Base-by-base conservation (phyloP, 352 stramenopile genomes). In the Globisporangium heterothallicum region DNA sequence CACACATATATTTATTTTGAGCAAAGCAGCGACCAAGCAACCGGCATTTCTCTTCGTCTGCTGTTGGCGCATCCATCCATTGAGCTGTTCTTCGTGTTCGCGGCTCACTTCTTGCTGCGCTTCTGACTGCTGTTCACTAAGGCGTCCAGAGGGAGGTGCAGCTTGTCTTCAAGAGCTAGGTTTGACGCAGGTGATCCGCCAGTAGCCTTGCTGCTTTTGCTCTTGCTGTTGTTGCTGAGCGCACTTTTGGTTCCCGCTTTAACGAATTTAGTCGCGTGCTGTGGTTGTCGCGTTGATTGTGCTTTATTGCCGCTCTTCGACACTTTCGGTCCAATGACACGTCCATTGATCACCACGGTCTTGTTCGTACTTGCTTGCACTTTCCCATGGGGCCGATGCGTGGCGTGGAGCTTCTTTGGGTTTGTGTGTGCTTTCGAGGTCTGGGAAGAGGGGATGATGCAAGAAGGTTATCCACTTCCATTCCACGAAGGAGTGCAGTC, bases 121-220 rank as follows among this genome's bases (percentile, higher is more conserved):
- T 76, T 58, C 24, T 53, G 32, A 42, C 13, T 74, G 42, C 32
- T 59, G 12, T 55, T 63, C 24, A 91, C 66, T 13, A 91, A 66
- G 32, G 77, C 80, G 56, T 88, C 75, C 19, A 91, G 66, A 16
- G 80, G 67, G 42, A 91, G 66, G 25, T 64, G 63, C 30, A 91
- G 63, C 44, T 86, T 74, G 51, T 87, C 76, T 58, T 87, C 68
- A 16, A 91, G 61, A 18, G 69, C 67, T 13, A 88, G 22, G 6
- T 53, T 75, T n/a, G 26, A 19, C 21, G 24, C 54, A 14, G 19
- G 22, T 16, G 34, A 62, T 27, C 32, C 38, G 36, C 30, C 14
- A 12, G 32, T 38, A 3, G 32, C 3, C 8, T 38, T 50, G 42
- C 10, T 12, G n/a, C 14, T 42, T 25, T 27, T 42, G 25, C 8